Percentiles rank a stretch among this genome's conserved stretches.
These are phyloP conservation scores for Scedosporium aurantiacum DNA, from an alignment of 2,329 filamentous ascomycete genomes.

Conservation along the genomic window DNA sequence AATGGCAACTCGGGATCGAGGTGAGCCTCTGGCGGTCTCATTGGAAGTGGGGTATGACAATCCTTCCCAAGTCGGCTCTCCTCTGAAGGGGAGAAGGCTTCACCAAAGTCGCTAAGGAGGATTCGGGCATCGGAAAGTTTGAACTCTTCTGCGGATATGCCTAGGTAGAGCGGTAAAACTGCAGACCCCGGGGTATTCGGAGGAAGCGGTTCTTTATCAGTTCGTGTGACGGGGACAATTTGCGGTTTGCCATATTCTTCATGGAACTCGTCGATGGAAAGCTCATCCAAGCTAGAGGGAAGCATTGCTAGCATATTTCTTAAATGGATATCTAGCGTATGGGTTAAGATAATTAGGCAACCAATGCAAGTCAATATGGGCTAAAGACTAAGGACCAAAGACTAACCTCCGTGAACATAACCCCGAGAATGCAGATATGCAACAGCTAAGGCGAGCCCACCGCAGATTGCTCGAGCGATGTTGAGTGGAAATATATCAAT, in stretches of 20 bases:
- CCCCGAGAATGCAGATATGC: background rate
- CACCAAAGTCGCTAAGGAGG: slow-evolving; percentile 23
- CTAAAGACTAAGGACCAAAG: background rate
- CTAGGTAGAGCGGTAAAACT: slow-evolving; percentile 13
- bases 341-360: background rate
- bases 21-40: slow-evolving; percentile 8
- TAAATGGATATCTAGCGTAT: slow-evolving; percentile 15
- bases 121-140: slow-evolving; percentile 16
- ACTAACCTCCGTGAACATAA: background rate
- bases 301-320: slow-evolving; percentile 13
- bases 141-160: slow-evolving; percentile 18
- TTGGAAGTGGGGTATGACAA: slow-evolving; percentile 11
- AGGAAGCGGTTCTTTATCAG: slow-evolving; percentile 15
- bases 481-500: background rate
- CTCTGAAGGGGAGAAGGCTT: slow-evolving; percentile 16
- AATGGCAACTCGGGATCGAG: slow-evolving; percentile 6
- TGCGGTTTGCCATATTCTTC: slow-evolving; percentile 19
- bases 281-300: slow-evolving; percentile 11
- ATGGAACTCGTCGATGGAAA: slow-evolving; percentile 21
- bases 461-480: background rate
- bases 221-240: slow-evolving; percentile 14
- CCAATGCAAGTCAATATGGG: background rate
- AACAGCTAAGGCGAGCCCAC: background rate
- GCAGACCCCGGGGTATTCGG: slow-evolving; percentile 17
- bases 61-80: slow-evolving; percentile 14